Evolutionary conservation across 768 basidiomycete species (phyloP), one percentile per base, ranked within the genome.

Genomic region (Naematelia encephala): DNA sequence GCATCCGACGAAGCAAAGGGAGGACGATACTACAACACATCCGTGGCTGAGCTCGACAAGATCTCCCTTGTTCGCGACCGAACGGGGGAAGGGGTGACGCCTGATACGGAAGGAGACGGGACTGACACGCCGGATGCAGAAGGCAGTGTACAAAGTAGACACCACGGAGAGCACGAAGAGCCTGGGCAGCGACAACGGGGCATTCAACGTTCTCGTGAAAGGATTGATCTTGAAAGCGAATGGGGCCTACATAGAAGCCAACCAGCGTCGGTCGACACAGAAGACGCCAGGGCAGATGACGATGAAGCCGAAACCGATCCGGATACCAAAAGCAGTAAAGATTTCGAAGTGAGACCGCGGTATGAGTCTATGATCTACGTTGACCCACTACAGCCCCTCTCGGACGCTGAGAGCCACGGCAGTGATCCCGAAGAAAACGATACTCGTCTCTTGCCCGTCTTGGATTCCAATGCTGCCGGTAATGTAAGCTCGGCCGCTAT

Each of bases 241-340:
- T 47, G 46, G 46, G 46, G 46, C 46, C 19, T 47, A 47, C 28
- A 56, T 23, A 16, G 59, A 28, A 11, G 44, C 34, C 8, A 19
- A 21, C 23, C 46, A 8, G 19, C 23, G 5, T 47, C n/a, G 11
- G 19, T 25, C 8, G 19, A 47, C 12, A 5, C 46, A 19, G 68
- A 80, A 22, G 74, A 76, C 2, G 61, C 73, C 22, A 66, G 72
- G 12, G 57, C 52, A 19, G 43, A 39, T 27, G 61, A 28, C 2
- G 55, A 29, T 57, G 30, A 42, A 21, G 5, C 51, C 4, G 62
- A 86, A 84, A 34, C 16, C 49, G 30, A 8, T 16, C 26, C 47
- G 48, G 13, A 54, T 26, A 13, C 26, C 4, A 54, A 43, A 12
- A 13, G 5, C 34, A 42, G 16, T 34, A 54, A 4, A 30, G 16